These are phyloP conservation scores for Beauveria brongniartii DNA, from an alignment of 2,329 filamentous ascomycete species.

Conservation along the genomic window DNA sequence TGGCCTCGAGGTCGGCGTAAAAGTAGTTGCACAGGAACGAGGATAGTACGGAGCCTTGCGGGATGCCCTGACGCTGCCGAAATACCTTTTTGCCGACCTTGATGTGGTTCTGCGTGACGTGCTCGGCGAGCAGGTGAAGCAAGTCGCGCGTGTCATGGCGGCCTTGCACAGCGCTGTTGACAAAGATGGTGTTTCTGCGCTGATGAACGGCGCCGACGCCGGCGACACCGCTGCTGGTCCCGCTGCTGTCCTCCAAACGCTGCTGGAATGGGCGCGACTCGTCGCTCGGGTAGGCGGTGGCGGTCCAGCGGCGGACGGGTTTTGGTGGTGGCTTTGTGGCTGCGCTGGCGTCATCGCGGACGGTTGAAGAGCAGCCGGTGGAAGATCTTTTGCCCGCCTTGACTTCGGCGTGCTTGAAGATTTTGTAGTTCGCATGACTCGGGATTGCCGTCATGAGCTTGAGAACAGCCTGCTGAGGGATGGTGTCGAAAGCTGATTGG, in stretches of 20 bases:
- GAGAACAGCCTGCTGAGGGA: slow-evolving; percentile 72
- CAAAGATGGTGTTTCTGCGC: slow-evolving; percentile 65
- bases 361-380: slow-evolving; percentile 13
- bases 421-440: slow-evolving; percentile 54
- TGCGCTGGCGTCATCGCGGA: background rate
- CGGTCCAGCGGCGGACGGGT: slow-evolving; percentile 42
- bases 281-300: slow-evolving; percentile 36
- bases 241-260: slow-evolving; percentile 27
- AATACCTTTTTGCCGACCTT: slow-evolving; percentile 85
- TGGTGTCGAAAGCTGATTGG: slow-evolving; percentile 86
- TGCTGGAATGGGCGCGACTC: slow-evolving; percentile 38
- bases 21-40: slow-evolving; percentile 90
- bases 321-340: slow-evolving; percentile 23
- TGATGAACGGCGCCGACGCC: slow-evolving; percentile 21
- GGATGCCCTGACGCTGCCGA: slow-evolving; percentile 80
- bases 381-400: slow-evolving; percentile 34
- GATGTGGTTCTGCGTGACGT: slow-evolving; percentile 78
- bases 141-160: slow-evolving; percentile 51
- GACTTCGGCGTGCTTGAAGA: slow-evolving; percentile 69
- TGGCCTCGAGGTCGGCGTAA: slow-evolving; percentile 76
- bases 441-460: slow-evolving; percentile 53
- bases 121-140: slow-evolving; percentile 63
- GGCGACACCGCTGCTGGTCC: slow-evolving; percentile 14
- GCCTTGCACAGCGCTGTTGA: slow-evolving; percentile 57
- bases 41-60: slow-evolving; percentile 85